Conservation (phyloP, 2,329 filamentous ascomycete species). For the Fusarium torulosum region DNA sequence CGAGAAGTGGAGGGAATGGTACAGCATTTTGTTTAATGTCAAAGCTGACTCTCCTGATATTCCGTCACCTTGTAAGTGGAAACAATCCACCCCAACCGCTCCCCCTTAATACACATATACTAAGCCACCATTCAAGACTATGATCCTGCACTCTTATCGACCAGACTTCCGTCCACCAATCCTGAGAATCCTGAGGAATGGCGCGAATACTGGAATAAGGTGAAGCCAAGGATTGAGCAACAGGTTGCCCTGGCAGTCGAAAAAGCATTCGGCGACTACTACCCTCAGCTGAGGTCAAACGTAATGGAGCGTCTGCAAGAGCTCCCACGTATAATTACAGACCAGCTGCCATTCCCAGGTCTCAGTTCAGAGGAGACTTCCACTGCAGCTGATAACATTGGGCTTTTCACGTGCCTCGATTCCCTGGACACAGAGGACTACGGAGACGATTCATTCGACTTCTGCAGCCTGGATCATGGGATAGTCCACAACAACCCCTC, state of each 20-base stretch:
- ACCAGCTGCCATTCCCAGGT: slow-evolving; percentile 21
- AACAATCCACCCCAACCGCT: not conserved
- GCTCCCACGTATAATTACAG: slow-evolving; percentile 17
- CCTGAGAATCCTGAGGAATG: slow-evolving; percentile 7
- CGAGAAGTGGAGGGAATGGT: slow-evolving; percentile 42
- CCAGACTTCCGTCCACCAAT: not conserved
- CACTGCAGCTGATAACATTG: slow-evolving; percentile 1
- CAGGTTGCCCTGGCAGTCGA: slow-evolving; percentile 20
- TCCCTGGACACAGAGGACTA: slow-evolving; percentile 1
- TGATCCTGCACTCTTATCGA: slow-evolving; percentile 7
- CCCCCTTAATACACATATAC: not conserved
- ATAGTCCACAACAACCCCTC: not conserved
- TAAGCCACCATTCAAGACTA: slow-evolving; percentile 16
- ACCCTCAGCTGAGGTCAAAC: slow-evolving; percentile 16
- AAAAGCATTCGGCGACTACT: slow-evolving; percentile 12
- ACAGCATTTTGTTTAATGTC: slow-evolving; percentile 38
- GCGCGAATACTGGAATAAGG: slow-evolving; percentile 26
- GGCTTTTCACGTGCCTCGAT: slow-evolving; percentile 10
- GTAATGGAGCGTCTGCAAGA: slow-evolving; percentile 26
- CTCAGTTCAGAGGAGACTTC: slow-evolving; percentile 32
- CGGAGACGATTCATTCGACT: slow-evolving; percentile 9
- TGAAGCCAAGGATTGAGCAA: slow-evolving; percentile 18
- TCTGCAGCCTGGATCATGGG: not conserved
- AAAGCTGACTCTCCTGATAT: slow-evolving; percentile 31
- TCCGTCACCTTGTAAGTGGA: slow-evolving; percentile 45